A percentile compares a stretch with the other conserved stretches of the same genome.
Conservation (phyloP, 2,329 filamentous ascomycete species). For the Alternaria arbusti region DNA sequence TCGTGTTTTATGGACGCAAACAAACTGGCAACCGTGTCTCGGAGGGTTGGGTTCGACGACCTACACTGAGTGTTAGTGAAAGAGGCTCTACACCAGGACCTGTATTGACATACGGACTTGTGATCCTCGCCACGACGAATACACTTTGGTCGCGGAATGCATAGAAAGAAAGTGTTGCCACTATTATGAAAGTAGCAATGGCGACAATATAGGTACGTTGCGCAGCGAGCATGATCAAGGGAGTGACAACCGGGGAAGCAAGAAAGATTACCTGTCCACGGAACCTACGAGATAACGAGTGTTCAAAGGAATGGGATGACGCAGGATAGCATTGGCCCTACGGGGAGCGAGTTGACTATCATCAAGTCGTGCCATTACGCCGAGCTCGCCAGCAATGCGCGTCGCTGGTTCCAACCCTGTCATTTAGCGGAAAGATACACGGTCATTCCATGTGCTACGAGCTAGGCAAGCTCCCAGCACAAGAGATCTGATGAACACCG, state of each 20-base stretch:
- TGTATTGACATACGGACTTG: slow-evolving; percentile 4
- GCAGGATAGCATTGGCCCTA: neutral
- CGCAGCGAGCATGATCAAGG: slow-evolving; percentile 19
- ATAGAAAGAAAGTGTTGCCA: slow-evolving; percentile 16
- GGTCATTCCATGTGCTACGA: neutral
- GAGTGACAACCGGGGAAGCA: neutral
- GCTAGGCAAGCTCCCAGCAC: neutral
- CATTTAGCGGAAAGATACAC: neutral
- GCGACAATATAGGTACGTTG: slow-evolving; percentile 18
- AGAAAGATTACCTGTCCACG: neutral
- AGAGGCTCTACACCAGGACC: neutral
- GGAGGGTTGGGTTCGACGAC: slow-evolving; percentile 10
- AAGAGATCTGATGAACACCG: neutral
- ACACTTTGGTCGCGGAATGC: slow-evolving; percentile 11
- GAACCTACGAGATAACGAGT: neutral
- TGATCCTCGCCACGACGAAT: slow-evolving; percentile 4
- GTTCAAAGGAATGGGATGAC: neutral
- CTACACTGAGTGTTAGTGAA: slow-evolving; percentile 2
- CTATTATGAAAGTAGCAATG: slow-evolving; percentile 18
- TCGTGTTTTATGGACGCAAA: slow-evolving; percentile 25
- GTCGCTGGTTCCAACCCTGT: neutral
- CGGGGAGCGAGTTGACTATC: neutral
- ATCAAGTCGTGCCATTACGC: neutral
- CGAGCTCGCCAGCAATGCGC: neutral
- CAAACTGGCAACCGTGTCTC: slow-evolving; percentile 20